A percentile compares a stretch with the other conserved stretches of the same genome.
Evolutionary conservation across 2,329 filamentous ascomycete species (phyloP).

Genomic region (Fusarium incarnatum): DNA sequence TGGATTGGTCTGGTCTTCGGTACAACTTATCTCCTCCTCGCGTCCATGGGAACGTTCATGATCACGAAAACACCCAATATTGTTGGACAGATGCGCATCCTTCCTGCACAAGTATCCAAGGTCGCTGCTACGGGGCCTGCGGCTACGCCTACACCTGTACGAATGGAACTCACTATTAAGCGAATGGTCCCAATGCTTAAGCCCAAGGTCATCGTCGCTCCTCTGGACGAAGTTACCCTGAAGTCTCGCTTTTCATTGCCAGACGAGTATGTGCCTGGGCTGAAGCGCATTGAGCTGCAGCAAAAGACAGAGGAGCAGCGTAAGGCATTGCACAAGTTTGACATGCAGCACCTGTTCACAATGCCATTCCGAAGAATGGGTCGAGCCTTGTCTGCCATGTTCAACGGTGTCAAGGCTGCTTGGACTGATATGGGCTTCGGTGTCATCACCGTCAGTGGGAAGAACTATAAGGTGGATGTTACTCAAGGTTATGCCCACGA

Average conservation of each 20-base stretch:
- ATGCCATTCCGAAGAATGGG: slow-evolving; percentile 66
- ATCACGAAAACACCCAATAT: slow-evolving; percentile 68
- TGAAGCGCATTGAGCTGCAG: slow-evolving; percentile 48
- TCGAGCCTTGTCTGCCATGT: slow-evolving; percentile 56
- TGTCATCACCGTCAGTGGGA: slow-evolving; percentile 60
- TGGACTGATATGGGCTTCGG: slow-evolving; percentile 69
- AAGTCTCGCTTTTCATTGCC: slow-evolving; percentile 55
- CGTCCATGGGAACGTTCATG: slow-evolving; percentile 69
- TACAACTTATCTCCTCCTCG: slow-evolving; percentile 69
- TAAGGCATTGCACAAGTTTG: slow-evolving; percentile 60
- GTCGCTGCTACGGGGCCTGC: slow-evolving; percentile 1
- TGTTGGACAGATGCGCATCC: slow-evolving; percentile 67
- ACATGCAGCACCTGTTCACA: slow-evolving; percentile 67
- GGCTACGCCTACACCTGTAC: slow-evolving; percentile 47
- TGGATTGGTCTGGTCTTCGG: slow-evolving; percentile 70
- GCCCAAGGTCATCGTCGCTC: slow-evolving; percentile 56
- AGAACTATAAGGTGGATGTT: slow-evolving; percentile 68
- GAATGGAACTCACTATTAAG: slow-evolving; percentile 65
- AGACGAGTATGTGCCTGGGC: slow-evolving; percentile 53
- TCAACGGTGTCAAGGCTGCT: slow-evolving; percentile 60
- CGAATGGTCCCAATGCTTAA: slow-evolving; percentile 62
- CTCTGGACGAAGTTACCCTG: slow-evolving; percentile 51
- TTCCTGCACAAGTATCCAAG: slow-evolving; percentile 54
- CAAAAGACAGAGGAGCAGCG: slow-evolving; percentile 54
- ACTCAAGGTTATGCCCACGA: slow-evolving; percentile 69